phyloP scores from a whole-genome alignment of 352 stramenopile species.

The Nothophytophthora sp. region DNA sequence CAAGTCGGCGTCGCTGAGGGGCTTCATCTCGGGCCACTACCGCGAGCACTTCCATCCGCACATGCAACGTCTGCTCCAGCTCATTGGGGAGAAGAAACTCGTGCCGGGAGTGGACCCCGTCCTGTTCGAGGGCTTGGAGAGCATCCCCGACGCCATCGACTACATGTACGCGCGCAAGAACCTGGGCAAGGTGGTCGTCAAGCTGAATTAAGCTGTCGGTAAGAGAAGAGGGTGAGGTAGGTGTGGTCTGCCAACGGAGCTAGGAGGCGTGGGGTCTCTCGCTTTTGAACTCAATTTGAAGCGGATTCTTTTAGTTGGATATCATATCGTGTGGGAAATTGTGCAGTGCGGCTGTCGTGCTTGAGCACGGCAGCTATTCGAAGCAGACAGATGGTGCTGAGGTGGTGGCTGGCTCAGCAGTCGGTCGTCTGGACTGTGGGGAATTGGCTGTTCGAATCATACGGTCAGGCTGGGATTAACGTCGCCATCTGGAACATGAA shows the following conservation, averaged over 20 bases:
- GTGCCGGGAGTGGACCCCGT: constrained; percentile 35
- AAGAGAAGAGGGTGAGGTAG: too few species aligned
- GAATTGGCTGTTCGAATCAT: too few species aligned
- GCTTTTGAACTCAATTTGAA: too few species aligned
- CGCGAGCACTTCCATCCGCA: constrained; percentile 32
- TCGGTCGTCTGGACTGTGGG: too few species aligned
- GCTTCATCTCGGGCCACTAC: constrained; percentile 37
- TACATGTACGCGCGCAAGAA: constrained; percentile 52
- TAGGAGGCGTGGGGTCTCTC: background rate
- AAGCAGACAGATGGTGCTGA: too few species aligned
- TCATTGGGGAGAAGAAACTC: constrained; percentile 48
- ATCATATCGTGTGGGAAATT: too few species aligned
- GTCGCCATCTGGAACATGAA: too few species aligned
- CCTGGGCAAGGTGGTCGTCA: constrained; percentile 67
- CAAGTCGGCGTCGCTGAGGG: constrained; percentile 36
- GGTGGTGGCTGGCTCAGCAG: too few species aligned
- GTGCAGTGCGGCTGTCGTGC: too few species aligned
- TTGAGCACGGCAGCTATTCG: too few species aligned
- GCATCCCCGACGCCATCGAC: constrained; percentile 50
- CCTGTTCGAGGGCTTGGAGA: constrained; percentile 46
- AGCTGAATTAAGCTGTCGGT: constrained; percentile 39
- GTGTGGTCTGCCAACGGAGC: background rate
- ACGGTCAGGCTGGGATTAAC: too few species aligned
- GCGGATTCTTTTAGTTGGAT: too few species aligned
- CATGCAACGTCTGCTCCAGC: constrained; percentile 36